Evolutionary conservation across 2,329 filamentous ascomycete species (phyloP).

Genomic region (Pseudogymnoascus verrucosus): DNA sequence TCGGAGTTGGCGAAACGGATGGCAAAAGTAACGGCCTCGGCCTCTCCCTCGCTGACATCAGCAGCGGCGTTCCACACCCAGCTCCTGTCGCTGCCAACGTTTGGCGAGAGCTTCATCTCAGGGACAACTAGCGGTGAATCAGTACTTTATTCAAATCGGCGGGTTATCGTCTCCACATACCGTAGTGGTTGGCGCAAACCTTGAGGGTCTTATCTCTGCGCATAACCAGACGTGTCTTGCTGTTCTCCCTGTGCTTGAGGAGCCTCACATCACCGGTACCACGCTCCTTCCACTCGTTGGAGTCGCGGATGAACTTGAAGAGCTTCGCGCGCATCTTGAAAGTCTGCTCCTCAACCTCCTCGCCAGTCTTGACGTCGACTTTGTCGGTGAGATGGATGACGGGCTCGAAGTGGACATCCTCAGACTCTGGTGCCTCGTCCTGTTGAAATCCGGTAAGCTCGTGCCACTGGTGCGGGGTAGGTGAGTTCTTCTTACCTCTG

Average conservation of each 20-base stretch:
- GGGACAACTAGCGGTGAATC: slow-evolving; percentile 62
- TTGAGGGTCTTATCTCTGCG: slow-evolving; percentile 99
- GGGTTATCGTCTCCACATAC: slow-evolving; percentile 45
- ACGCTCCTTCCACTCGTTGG: slow-evolving; percentile 97
- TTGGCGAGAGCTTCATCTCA: slow-evolving; percentile 97
- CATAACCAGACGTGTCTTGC: slow-evolving; percentile 97
- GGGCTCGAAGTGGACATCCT: slow-evolving; percentile 94
- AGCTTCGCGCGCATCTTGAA: slow-evolving; percentile 99
- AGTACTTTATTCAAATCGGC: slow-evolving; percentile 10
- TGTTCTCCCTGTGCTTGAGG: slow-evolving; percentile 97
- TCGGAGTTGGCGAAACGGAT: slow-evolving; percentile 98
- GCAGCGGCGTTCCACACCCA: slow-evolving; percentile 99
- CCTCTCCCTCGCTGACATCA: slow-evolving; percentile 96
- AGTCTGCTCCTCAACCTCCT: slow-evolving; percentile 91
- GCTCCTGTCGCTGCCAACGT: slow-evolving; percentile 94
- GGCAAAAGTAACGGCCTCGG: slow-evolving; percentile 89
- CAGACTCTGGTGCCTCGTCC: slow-evolving; percentile 75
- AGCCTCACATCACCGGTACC: slow-evolving; percentile 93
- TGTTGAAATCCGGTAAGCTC: slow-evolving; percentile 21
- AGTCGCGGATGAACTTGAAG: slow-evolving; percentile 92
- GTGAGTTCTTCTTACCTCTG: slow-evolving; percentile 22
- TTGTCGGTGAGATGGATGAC: slow-evolving; percentile 94
- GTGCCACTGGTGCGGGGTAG: slow-evolving; percentile 15
- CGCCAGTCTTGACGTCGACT: slow-evolving; percentile 95
- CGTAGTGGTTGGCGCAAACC: slow-evolving; percentile 99